phyloP scores from a whole-genome alignment of 148 eudicot species.

The Dianthus caryophyllus region DNA sequence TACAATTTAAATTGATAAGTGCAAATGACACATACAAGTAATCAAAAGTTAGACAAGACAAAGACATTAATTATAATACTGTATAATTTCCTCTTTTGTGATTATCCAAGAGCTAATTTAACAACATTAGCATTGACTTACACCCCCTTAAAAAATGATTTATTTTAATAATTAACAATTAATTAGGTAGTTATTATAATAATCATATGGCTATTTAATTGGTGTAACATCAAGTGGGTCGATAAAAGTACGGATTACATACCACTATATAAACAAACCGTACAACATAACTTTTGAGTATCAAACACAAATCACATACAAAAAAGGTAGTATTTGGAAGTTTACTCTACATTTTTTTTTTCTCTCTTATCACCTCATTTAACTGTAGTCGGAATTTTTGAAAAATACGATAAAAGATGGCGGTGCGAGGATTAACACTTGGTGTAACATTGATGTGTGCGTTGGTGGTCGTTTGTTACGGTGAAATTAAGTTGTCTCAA shows the following conservation, averaged over 20 bases:
- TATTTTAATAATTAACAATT: neutral
- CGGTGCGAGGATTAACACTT: slow-evolving; percentile 14
- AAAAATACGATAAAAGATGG: slow-evolving; percentile 1
- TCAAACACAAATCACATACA: slow-evolving; percentile 21
- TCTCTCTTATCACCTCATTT: neutral
- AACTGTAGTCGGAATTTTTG: neutral
- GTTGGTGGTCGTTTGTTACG: slow-evolving; percentile 28
- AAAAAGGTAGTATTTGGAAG: slow-evolving; percentile 3
- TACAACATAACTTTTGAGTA: slow-evolving; percentile 10
- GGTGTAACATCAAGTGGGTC: slow-evolving; percentile 7
- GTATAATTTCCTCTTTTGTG: slow-evolving; percentile 8
- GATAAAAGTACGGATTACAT: slow-evolving; percentile 3
- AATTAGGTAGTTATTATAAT: too few species aligned
- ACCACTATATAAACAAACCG: slow-evolving; percentile 21
- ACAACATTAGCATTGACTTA: slow-evolving; percentile 17
- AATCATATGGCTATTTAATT: neutral
- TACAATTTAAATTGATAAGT: too few species aligned
- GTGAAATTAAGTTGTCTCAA: slow-evolving; percentile 37
- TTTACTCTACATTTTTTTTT: neutral
- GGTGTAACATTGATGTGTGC: slow-evolving; percentile 1
- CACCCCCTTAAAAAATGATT: neutral
- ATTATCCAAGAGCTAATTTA: slow-evolving; percentile 17
- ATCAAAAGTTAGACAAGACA: too few species aligned
- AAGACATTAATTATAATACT: too few species aligned
- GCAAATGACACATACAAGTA: too few species aligned